These are phyloP conservation scores for Botryotinia convoluta DNA, from an alignment of 2,329 filamentous ascomycete genomes.

Conservation along the genomic window DNA sequence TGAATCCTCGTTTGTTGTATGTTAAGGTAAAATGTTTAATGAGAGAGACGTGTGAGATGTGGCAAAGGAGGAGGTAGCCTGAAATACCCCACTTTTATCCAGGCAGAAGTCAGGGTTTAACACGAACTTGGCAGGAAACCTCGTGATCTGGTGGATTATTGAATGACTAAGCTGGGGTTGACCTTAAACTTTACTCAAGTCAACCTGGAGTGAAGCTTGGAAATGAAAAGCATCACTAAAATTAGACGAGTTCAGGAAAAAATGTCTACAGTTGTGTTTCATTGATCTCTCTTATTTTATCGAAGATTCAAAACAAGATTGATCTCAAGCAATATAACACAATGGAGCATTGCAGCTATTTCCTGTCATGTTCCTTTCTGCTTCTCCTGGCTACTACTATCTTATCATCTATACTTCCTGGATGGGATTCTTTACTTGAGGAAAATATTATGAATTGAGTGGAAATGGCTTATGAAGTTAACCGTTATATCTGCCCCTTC, in stretches of 20 bases:
- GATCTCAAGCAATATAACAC: neutral
- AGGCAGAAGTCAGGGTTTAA: slow-evolving; percentile 11
- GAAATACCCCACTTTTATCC: slow-evolving; percentile 9
- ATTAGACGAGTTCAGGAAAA: neutral
- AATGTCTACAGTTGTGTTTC: too few species aligned
- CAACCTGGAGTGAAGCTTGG: neutral
- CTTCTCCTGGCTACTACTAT: too few species aligned
- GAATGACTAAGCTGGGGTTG: neutral
- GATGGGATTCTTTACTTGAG: neutral
- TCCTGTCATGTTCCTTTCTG: neutral
- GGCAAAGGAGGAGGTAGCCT: neutral
- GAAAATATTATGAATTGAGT: neutral
- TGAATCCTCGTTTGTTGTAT: neutral
- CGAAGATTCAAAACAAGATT: neutral
- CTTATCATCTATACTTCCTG: neutral
- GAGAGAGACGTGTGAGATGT: neutral
- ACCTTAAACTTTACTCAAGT: neutral
- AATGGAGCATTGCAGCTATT: neutral
- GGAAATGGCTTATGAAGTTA: neutral
- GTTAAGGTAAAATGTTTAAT: neutral
- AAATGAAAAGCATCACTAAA: neutral
- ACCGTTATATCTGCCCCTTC: neutral
- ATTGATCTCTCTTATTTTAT: neutral
- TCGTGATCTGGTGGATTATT: neutral
- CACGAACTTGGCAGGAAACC: slow-evolving; percentile 4